Conservation (phyloP, 805 yeast genomes). For the Ascoidea rubescens region DNA sequence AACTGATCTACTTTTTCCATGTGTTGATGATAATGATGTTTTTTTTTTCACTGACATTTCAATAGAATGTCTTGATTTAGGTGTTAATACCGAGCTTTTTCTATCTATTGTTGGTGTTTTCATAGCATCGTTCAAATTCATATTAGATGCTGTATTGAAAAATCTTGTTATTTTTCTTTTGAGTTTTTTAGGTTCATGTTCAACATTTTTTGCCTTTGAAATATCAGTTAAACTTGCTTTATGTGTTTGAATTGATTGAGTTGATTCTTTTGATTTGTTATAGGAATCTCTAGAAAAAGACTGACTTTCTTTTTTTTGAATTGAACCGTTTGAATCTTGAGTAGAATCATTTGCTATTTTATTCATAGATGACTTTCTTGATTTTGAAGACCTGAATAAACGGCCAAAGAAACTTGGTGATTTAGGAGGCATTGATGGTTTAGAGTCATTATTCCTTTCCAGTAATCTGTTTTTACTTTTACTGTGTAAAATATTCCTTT, state of each 20-base stretch:
- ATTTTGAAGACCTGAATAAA: not conserved
- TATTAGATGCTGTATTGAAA: not conserved
- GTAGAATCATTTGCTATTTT: too few species aligned
- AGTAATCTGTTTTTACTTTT: too few species aligned
- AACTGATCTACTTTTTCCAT: not conserved
- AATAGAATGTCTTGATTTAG: not conserved
- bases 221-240: too few species aligned
- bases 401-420: not conserved
- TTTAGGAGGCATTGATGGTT: not conserved
- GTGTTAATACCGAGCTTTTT: not conserved
- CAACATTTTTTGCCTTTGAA: too few species aligned
- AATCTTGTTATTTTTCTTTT: not conserved
- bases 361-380: not conserved
- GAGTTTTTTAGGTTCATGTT: not conserved
- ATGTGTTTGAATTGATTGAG: too few species aligned
- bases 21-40: not conserved
- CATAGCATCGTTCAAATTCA: not conserved
- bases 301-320: too few species aligned
- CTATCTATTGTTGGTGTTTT: not conserved
- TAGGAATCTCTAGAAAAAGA: too few species aligned
- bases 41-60: not conserved
- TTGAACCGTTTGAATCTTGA: too few species aligned
- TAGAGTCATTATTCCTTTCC: not conserved
- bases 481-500: too few species aligned
- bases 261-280: too few species aligned